These are phyloP conservation scores for Nicotiana obtusifolia DNA, from an alignment of 257 asterid species.

Conservation along the genomic window DNA sequence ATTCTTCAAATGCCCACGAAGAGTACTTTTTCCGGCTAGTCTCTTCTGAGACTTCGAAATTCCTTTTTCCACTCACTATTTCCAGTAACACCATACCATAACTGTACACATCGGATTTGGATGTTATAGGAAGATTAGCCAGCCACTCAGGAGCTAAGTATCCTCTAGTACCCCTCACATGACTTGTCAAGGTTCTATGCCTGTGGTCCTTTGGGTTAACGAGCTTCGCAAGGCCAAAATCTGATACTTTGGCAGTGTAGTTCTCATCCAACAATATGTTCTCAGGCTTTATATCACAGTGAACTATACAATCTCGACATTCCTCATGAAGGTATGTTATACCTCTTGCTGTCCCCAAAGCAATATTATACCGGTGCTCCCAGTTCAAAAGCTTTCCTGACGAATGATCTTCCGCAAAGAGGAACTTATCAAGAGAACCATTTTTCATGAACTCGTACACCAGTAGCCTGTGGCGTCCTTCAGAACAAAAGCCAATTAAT, in stretches of 20 bases:
- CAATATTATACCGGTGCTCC: conserved; percentile 62
- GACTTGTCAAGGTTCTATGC: conserved; percentile 60
- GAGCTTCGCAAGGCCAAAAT: conserved; percentile 83
- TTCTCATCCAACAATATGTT: conserved; percentile 77
- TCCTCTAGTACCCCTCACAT: conserved; percentile 78
- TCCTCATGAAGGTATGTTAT: conserved; percentile 87
- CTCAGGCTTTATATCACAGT: conserved; percentile 90
- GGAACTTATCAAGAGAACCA: conserved; percentile 61
- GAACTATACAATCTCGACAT: conserved; percentile 86
- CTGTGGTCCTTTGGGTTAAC: conserved; percentile 66
- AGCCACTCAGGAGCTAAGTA: conserved; percentile 90
- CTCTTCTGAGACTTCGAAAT: conserved; percentile 63
- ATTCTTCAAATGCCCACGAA: conserved; percentile 80
- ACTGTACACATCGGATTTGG: conserved; percentile 70
- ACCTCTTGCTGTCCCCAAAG: conserved; percentile 78
- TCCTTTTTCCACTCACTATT: conserved; percentile 80
- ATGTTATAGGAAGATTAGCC: conserved; percentile 78
- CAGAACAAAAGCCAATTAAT: conserved; percentile 79
- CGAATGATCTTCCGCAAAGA: conserved; percentile 48
- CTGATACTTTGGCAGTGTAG: conserved; percentile 68
- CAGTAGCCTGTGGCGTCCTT: conserved; percentile 66
- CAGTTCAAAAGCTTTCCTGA: conserved; percentile 59
- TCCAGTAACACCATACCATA: conserved; percentile 83
- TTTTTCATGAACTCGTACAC: conserved; percentile 82
- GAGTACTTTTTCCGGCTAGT: conserved; percentile 54